A percentile compares a stretch with the other conserved stretches of the same genome.
Conservation (phyloP, 805 yeast species). For the Monosporozyma solicola region DNA sequence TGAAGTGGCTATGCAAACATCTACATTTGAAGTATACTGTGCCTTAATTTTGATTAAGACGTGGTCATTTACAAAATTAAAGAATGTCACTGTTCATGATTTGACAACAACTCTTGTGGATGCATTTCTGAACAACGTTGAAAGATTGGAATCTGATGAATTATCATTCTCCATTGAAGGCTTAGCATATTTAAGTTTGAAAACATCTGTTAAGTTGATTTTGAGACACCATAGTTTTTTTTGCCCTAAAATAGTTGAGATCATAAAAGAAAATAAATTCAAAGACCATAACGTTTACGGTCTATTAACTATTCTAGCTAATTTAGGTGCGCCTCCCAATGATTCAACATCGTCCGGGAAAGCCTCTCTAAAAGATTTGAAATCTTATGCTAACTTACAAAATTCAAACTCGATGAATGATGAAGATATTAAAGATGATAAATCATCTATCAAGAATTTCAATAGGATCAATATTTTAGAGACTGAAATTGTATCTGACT, state of each 20-base stretch:
- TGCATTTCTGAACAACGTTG: slow-evolving; percentile 4
- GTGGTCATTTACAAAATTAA: slow-evolving; percentile 43
- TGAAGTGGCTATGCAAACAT: slow-evolving; percentile 28
- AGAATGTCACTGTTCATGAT: slow-evolving; percentile 24
- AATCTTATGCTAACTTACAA: slow-evolving; percentile 26
- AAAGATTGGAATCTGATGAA: slow-evolving; percentile 1
- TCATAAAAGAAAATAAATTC: slow-evolving; percentile 12
- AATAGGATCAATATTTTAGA: slow-evolving; percentile 16
- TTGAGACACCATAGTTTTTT: slow-evolving; percentile 34
- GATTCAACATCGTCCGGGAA: slow-evolving; percentile 10
- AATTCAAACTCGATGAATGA: slow-evolving; percentile 11
- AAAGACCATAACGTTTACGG: slow-evolving; percentile 26
- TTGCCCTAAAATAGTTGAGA: slow-evolving; percentile 24
- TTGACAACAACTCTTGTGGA: slow-evolving; percentile 26
- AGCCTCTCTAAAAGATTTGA: slow-evolving; percentile 23
- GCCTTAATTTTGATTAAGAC: slow-evolving; percentile 45
- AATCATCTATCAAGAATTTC: slow-evolving; percentile 8
- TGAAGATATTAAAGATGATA: slow-evolving; percentile 15
- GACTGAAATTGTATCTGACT: slow-evolving; percentile 14
- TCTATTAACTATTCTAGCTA: slow-evolving; percentile 27
- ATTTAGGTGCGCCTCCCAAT: slow-evolving; percentile 21
- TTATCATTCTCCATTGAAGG: slow-evolving; percentile 33
- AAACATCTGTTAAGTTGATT: slow-evolving; percentile 29
- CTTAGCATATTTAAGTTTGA: slow-evolving; percentile 41
- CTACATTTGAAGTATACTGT: slow-evolving; percentile 29